phyloP scores from a whole-genome alignment of 2,329 filamentous ascomycete species.

The Bipolaris cookei region DNA sequence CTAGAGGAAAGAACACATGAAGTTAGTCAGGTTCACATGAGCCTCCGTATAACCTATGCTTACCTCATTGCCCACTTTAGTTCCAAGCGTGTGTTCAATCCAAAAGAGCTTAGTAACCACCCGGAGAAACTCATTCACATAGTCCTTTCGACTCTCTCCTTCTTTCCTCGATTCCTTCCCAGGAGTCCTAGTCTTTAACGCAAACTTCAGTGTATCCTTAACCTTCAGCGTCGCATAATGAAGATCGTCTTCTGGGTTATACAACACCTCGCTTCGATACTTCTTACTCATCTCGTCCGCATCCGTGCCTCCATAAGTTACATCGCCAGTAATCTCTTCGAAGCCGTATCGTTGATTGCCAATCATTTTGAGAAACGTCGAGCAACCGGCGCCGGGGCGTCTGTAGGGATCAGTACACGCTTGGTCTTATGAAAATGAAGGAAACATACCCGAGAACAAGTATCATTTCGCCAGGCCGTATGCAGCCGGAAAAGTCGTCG shows the following conservation, averaged over 20 bases:
- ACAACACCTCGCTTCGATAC: constrained; percentile 70
- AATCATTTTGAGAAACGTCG: constrained; percentile 72
- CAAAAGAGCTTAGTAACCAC: constrained; percentile 75
- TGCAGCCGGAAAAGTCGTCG: constrained; percentile 69
- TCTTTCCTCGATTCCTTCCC: constrained; percentile 65
- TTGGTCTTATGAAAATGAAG: background rate
- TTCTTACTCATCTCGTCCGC: constrained; percentile 60
- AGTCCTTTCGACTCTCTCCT: constrained; percentile 66
- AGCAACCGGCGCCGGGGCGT: constrained; percentile 72
- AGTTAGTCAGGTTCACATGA: no score
- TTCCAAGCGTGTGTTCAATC: constrained; percentile 73
- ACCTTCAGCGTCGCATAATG: constrained; percentile 82
- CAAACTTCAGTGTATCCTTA: constrained; percentile 75
- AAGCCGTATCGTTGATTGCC: constrained; percentile 69
- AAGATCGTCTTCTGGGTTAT: constrained; percentile 78
- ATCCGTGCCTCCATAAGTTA: constrained; percentile 61
- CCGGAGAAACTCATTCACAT: constrained; percentile 66
- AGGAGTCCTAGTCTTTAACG: constrained; percentile 71
- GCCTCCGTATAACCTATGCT: background rate
- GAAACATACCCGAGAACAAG: constrained; percentile 63
- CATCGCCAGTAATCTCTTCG: constrained; percentile 62
- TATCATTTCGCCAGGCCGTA: constrained; percentile 76
- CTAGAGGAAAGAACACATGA: background rate
- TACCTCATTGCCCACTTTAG: constrained; percentile 73
- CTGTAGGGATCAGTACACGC: background rate